Base-by-base conservation (phyloP, 805 yeast species). In the Cyberlindnera euphorbiae region DNA sequence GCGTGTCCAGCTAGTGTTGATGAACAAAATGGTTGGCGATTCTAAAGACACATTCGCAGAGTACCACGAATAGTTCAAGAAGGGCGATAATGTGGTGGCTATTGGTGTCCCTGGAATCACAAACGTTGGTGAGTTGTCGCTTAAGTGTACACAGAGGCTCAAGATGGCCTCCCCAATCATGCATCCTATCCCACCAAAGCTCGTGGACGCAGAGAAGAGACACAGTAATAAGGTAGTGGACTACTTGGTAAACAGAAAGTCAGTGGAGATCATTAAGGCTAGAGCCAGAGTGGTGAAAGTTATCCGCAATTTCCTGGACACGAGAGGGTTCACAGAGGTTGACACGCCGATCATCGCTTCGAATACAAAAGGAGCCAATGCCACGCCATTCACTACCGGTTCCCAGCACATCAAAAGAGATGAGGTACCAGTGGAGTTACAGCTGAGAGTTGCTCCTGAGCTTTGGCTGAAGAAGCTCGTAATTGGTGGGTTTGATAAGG, bases 401-500 rank as follows among this genome's bases (percentile, higher is more conserved):
- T 58, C 70, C 28, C 56, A 59, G 27, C 50, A 58, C 22, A 18
- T 57, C 18, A 54, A 58, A 8, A 52, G 47, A 3, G 46, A 40
- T 25, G 53, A 39, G 9, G 38, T 43, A 8, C 42, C 44, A 2
- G 34, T 51, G 1, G 62, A 63, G 10, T 59, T 87, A 8, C 79
- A 75, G 36, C 58, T 93, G 30, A 64, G 98, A 28, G 90, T 93
- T 2, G 97, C 98, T 0, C 98, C 98, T 0, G 98, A 90, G 53
- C 62, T 93, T 26, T 93, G 96, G 96, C 69, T 93, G 37, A 93
- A 93, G 54, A 73, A 83, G 45, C 61, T 93, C 33, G 73, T 88
- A 3, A 77, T 90, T 23, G 71, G 85, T 7, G 98, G 98, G 2
- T 77, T 89, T 51, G 95, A 89, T 47, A 77, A 74, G 46, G 80